Evolutionary conservation across 768 basidiomycete genomes (phyloP).

Genomic region (Lentinula detonsa): DNA sequence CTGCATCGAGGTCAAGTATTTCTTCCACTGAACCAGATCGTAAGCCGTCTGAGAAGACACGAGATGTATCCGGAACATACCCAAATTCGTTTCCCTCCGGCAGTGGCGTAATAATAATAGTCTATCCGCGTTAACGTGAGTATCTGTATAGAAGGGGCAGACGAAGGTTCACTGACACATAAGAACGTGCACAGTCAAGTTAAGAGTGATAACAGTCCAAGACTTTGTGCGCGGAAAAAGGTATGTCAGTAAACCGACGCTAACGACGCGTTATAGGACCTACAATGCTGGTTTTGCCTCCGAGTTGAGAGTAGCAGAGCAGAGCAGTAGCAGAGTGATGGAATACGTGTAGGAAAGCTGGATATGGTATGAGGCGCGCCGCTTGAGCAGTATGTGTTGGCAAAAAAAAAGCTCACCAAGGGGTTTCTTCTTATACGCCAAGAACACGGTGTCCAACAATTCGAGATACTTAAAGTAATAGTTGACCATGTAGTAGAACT

Average conservation of each 20-base stretch:
- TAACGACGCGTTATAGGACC: constrained; percentile 23
- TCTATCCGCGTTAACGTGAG: constrained; percentile 39
- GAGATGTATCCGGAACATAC: constrained; percentile 33
- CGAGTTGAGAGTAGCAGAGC: constrained; percentile 90
- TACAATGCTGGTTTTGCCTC: constrained; percentile 92
- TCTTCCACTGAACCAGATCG: constrained; percentile 77
- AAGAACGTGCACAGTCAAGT: constrained; percentile 89
- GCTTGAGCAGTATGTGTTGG: neutral
- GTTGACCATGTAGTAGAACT: constrained; percentile 98
- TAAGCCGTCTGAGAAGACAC: constrained; percentile 6
- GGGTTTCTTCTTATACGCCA: constrained; percentile 97
- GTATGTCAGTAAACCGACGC: constrained; percentile 1
- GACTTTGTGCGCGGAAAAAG: constrained; percentile 47
- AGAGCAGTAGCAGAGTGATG: constrained; percentile 98
- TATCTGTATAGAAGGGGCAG: neutral
- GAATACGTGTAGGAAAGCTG: constrained; percentile 97
- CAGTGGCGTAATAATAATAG: constrained; percentile 99
- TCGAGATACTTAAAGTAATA: constrained; percentile 99
- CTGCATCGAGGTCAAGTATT: constrained; percentile 94
- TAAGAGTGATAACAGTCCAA: constrained; percentile 91
- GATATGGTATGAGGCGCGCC: neutral
- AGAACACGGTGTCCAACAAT: constrained; percentile 93
- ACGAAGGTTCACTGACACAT: constrained; percentile 72
- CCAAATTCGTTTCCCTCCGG: constrained; percentile 96
- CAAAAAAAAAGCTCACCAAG: constrained; percentile 54